These are phyloP conservation scores for Melaleuca alternifolia DNA, from an alignment of 345 rosid species.

Conservation along the genomic window DNA sequence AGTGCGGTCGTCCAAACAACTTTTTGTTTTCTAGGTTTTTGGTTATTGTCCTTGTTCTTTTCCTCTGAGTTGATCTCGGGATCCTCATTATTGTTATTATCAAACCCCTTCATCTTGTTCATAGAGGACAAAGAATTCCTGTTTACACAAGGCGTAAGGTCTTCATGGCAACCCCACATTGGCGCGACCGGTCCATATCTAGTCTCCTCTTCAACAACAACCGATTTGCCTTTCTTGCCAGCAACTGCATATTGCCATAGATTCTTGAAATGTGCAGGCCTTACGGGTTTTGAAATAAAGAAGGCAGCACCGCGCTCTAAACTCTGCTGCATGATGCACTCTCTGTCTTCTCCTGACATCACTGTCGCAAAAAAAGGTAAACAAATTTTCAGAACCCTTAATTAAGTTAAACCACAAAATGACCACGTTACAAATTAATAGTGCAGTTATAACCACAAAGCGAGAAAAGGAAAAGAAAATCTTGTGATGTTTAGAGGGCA, in stretches of 20 bases:
- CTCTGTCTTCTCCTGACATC: constrained; percentile 53
- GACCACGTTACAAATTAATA: neutral
- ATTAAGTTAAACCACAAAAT: neutral
- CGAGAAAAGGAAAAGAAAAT: neutral
- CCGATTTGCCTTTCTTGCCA: constrained; percentile 23
- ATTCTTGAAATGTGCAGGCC: constrained; percentile 28
- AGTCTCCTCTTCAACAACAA: constrained; percentile 1
- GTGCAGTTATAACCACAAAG: neutral
- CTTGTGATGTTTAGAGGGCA: neutral
- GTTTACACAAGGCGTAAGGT: neutral
- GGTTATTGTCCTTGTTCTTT: neutral
- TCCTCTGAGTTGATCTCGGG: neutral
- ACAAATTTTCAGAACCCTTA: neutral
- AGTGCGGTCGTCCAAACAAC: constrained; percentile 46
- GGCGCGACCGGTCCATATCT: neutral
- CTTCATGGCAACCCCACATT: neutral
- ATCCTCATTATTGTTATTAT: neutral
- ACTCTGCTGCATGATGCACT: constrained; percentile 24
- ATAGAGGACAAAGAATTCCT: neutral
- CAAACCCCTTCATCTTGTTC: neutral
- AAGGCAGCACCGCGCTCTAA: constrained; percentile 49
- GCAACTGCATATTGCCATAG: constrained; percentile 43
- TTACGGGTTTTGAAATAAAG: constrained; percentile 54
- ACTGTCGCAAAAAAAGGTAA: constrained; percentile 16
- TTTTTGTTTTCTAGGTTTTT: constrained; percentile 34